phyloP scores from a whole-genome alignment of 495 filamentous ascomycete genomes.

The Podospora appendiculata region DNA sequence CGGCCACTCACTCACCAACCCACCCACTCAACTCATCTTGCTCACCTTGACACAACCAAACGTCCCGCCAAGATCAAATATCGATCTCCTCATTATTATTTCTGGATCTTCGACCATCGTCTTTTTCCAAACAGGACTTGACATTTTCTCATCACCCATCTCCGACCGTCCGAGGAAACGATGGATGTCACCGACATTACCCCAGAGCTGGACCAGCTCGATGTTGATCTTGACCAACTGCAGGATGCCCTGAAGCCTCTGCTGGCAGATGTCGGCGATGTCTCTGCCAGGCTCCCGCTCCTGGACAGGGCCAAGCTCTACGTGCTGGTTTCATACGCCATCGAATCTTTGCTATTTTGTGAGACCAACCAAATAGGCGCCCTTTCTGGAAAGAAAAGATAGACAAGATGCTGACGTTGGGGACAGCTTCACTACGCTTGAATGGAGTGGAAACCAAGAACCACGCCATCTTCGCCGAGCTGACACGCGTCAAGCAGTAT shows the following conservation, averaged over 20 bases:
- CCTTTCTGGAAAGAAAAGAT: background rate
- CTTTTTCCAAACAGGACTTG: too few species aligned
- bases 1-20: too few species aligned
- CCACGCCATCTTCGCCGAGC: constrained; percentile 77
- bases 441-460: constrained; percentile 72
- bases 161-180: background rate
- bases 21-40: too few species aligned
- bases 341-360: constrained; percentile 93
- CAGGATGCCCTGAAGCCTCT: constrained; percentile 65
- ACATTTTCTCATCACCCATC: background rate
- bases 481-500: constrained; percentile 80
- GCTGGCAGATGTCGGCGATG: constrained; percentile 51
- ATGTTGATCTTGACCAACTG: constrained; percentile 68
- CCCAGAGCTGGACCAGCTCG: constrained; percentile 60
- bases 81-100: too few species aligned
- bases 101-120: too few species aligned
- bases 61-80: too few species aligned
- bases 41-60: too few species aligned
- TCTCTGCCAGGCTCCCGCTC: constrained; percentile 72
- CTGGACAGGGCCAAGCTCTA: constrained; percentile 92
- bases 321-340: constrained; percentile 71
- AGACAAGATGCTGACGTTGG: constrained; percentile 18
- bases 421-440: constrained; percentile 66
- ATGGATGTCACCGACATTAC: constrained; percentile 39
- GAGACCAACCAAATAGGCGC: constrained; percentile 15